Conservation (phyloP, 164 flowering plant genomes). For the Vitis rupestris region DNA sequence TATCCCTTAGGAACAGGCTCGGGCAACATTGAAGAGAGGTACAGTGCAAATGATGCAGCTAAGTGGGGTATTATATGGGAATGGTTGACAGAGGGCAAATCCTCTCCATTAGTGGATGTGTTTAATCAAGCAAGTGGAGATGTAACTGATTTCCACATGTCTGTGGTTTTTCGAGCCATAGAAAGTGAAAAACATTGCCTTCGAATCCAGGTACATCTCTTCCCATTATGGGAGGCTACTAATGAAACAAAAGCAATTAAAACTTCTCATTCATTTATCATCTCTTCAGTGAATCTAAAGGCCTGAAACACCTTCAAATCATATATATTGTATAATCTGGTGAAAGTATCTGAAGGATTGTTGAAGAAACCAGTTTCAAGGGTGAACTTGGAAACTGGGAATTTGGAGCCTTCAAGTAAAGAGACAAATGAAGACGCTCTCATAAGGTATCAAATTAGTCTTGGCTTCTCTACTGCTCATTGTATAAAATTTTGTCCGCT, state of each 20-base stretch:
- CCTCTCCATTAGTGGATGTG: slow-evolving; percentile 20
- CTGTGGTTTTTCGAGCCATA: slow-evolving; percentile 18
- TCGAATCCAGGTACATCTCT: slow-evolving; percentile 23
- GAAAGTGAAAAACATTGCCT: slow-evolving; percentile 11
- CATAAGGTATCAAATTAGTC: no score
- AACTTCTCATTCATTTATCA: no score
- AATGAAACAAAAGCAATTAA: background rate
- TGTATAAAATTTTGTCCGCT: no score
- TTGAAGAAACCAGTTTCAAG: slow-evolving; percentile 12
- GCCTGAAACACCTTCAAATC: no score
- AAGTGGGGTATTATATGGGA: slow-evolving; percentile 21
- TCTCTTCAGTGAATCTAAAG: no score
- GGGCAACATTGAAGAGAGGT: slow-evolving; percentile 15
- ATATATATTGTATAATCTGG: slow-evolving; percentile 1
- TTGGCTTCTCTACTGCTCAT: no score
- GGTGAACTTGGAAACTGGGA: slow-evolving; percentile 17
- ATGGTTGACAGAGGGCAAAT: background rate
- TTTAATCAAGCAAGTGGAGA: slow-evolving; percentile 25
- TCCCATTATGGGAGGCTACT: no score
- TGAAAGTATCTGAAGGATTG: slow-evolving; percentile 5
- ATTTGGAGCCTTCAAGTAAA: no score
- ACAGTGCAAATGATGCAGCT: slow-evolving; percentile 16
- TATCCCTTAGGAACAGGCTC: slow-evolving; percentile 33
- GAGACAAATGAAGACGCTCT: no score
- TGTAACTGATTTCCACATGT: background rate